Evolutionary conservation across 1,139 yeast genomes (phyloP).

Genomic region (Pichia inconspicua): DNA sequence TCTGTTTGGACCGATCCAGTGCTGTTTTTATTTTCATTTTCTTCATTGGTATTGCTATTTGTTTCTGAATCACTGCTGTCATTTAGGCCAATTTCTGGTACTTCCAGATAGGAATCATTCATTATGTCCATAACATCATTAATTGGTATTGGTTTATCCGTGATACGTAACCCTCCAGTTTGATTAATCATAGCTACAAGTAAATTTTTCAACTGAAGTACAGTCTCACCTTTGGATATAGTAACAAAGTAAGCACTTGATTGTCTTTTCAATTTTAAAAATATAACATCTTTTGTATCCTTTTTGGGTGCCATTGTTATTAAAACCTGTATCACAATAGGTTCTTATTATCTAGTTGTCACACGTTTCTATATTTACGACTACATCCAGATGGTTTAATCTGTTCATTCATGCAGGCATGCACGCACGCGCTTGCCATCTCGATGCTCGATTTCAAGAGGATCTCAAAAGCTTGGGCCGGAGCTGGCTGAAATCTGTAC

Average conservation of each 20-base stretch:
- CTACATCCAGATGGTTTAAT: too few species aligned
- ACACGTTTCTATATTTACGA: too few species aligned
- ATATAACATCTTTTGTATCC: constrained; percentile 11
- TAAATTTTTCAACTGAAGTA: constrained; percentile 29
- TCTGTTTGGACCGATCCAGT: constrained; percentile 8
- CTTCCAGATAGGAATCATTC: constrained; percentile 24
- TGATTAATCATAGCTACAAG: constrained; percentile 35
- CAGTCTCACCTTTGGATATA: constrained; percentile 27
- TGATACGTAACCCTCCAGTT: constrained; percentile 39
- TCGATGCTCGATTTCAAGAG: neutral
- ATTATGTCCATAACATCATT: constrained; percentile 3
- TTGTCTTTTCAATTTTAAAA: constrained; percentile 23
- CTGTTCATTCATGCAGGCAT: too few species aligned
- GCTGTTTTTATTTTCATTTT: constrained; percentile 14
- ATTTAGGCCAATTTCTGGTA: constrained; percentile 27
- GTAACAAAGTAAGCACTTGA: constrained; percentile 38
- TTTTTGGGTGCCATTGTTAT: constrained; percentile 21
- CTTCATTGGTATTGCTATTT: neutral
- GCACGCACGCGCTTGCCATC: too few species aligned
- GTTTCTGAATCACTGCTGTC: constrained; percentile 26
- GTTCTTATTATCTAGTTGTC: too few species aligned
- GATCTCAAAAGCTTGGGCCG: neutral
- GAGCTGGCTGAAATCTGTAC: too few species aligned
- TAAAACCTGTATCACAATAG: too few species aligned
- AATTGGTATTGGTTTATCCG: constrained; percentile 17